Base-by-base conservation (phyloP, 495 filamentous ascomycete species). In the Geopyxis carbonaria region DNA sequence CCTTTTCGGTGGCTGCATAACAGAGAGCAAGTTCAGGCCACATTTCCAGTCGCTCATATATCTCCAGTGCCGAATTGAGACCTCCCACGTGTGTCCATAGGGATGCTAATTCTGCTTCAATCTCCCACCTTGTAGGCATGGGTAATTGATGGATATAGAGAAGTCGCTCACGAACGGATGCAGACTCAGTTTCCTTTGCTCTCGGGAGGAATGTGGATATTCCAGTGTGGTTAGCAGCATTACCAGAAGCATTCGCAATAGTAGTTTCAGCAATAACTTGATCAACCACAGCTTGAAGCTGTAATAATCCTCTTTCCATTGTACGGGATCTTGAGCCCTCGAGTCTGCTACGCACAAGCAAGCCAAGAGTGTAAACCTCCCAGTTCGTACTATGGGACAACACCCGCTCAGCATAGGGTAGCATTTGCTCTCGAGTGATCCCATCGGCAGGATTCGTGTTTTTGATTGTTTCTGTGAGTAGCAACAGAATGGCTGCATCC, bases 1-100 rank as follows among this genome's bases (percentile, higher is more conserved):
- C 89, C 30, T 74, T 66, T 25, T 91, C 83, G 1, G 76, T 79
- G 1, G 72, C 71, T 9, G 78, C 78, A 55, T 78, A 82, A 57
- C 89, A 99, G 1, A 99, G 67, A 0, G 91, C 89, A 6, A 80
- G 82, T 61, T 99, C 89, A 7, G 89, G 79, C 86, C 87, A 95
- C 61, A 99, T 77, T 32, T 87, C 75, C 8, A 99, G 65, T 2
- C 89, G 70, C 60, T 92, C 85, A 60, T 93, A 99, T 49, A 99
- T 95, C 35, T 93, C 89, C 8, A 99, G 67, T 0, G 89, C 89
- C 0, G 87, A 86, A 1, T 80, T 70, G 5, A 99, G 64, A 32
- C 80, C 85, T 16, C 89, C 89, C 1, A 93, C 69, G 16, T 70
- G 69, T 13, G 82, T 76, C 89, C 89, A 99, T 4, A 82, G 75